These are phyloP conservation scores for Drosera spatulata DNA, from an alignment of 179 eudicot genomes.

Conservation along the genomic window DNA sequence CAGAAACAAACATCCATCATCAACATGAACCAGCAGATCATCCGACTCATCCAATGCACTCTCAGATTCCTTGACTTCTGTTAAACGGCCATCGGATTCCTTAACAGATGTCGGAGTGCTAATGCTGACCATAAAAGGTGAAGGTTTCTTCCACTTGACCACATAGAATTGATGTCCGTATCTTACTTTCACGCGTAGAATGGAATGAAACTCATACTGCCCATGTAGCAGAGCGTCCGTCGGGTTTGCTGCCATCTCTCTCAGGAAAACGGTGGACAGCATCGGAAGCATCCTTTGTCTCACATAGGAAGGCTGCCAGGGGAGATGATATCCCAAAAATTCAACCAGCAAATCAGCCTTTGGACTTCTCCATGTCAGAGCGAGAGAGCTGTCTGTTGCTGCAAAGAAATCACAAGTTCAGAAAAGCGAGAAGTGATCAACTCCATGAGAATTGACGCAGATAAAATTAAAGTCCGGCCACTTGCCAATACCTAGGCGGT, in stretches of 20 bases:
- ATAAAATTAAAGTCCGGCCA: neutral
- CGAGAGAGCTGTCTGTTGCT: constrained; percentile 32
- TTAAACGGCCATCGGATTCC: constrained; percentile 18
- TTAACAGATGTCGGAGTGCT: constrained; percentile 18
- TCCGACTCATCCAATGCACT: constrained; percentile 46
- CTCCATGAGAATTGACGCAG: neutral
- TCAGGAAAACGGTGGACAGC: constrained; percentile 69
- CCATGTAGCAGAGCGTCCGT: constrained; percentile 38
- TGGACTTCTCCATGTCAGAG: constrained; percentile 61
- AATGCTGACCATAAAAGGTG: constrained; percentile 12
- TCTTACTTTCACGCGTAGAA: constrained; percentile 70
- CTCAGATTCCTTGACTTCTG: constrained; percentile 23
- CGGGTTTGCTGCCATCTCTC: constrained; percentile 52
- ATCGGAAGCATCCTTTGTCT: constrained; percentile 67
- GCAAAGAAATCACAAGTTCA: constrained; percentile 8
- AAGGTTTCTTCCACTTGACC: constrained; percentile 69
- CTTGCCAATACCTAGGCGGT: no score
- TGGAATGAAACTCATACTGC: constrained; percentile 67
- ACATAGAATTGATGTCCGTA: constrained; percentile 55
- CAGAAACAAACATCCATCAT: constrained; percentile 45
- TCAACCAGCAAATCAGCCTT: constrained; percentile 59
- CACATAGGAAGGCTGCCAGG: constrained; percentile 81
- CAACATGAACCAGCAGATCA: constrained; percentile 38
- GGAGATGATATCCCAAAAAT: constrained; percentile 44
- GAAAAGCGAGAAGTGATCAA: neutral